phyloP scores from a whole-genome alignment of 2,329 filamentous ascomycete species.

The Neonectria faginata region DNA sequence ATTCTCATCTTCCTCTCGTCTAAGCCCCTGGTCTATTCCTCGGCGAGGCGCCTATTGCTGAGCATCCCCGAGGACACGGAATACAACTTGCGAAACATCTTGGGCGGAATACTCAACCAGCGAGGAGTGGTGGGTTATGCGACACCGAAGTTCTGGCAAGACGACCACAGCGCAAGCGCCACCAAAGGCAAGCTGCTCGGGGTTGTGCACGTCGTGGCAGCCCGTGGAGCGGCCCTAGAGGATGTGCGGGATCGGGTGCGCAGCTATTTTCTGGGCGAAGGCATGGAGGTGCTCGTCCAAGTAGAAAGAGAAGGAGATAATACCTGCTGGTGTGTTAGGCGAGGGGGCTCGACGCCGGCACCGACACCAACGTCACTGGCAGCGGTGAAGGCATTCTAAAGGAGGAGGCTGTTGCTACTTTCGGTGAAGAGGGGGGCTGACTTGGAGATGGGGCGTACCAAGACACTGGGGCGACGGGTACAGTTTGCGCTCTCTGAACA shows the following conservation, averaged over 20 bases:
- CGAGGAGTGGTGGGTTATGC: slow-evolving; percentile 88
- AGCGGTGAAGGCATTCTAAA: slow-evolving; percentile 51
- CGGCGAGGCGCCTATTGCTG: slow-evolving; percentile 84
- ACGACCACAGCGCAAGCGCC: slow-evolving; percentile 68
- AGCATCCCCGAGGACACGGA: slow-evolving; percentile 87
- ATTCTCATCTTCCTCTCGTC: slow-evolving; percentile 93
- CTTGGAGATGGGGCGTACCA: slow-evolving; percentile 17
- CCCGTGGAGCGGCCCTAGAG: slow-evolving; percentile 77
- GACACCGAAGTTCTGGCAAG: slow-evolving; percentile 92
- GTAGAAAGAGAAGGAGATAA: slow-evolving; percentile 85
- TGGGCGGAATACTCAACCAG: slow-evolving; percentile 85
- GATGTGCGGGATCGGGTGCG: slow-evolving; percentile 85
- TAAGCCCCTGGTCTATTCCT: slow-evolving; percentile 86
- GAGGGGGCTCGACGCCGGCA: slow-evolving; percentile 44
- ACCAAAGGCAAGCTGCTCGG: slow-evolving; percentile 73
- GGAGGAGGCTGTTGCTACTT: slow-evolving; percentile 20
- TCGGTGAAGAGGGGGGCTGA: slow-evolving; percentile 11
- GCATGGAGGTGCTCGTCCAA: slow-evolving; percentile 87
- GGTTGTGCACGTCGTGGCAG: slow-evolving; percentile 86
- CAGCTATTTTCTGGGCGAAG: slow-evolving; percentile 75
- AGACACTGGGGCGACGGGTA: slow-evolving; percentile 11
- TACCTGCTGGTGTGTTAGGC: slow-evolving; percentile 67
- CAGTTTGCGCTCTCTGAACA: slow-evolving; percentile 22
- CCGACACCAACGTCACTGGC: slow-evolving; percentile 48
- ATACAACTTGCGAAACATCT: slow-evolving; percentile 86